These are phyloP conservation scores for Scalesia atractyloides DNA, from an alignment of 129 eudicot species.

Conservation along the genomic window DNA sequence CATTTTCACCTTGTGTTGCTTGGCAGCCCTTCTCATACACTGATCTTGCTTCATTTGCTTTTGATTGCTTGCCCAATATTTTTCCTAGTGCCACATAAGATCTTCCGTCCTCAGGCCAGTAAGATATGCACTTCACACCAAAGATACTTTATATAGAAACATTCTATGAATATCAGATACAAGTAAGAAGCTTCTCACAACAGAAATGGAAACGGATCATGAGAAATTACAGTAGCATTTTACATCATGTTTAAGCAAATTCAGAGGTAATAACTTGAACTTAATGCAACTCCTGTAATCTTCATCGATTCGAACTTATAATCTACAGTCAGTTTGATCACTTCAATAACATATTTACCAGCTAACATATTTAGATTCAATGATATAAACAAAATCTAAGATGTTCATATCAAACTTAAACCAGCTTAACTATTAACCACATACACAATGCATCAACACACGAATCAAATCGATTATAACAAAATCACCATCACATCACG, in stretches of 20 bases:
- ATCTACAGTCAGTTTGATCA: background rate
- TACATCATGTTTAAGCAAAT: constrained; percentile 5
- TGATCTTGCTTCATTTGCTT: constrained; percentile 73
- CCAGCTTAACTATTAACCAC: background rate
- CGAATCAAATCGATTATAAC: constrained; percentile 10
- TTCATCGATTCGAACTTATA: background rate
- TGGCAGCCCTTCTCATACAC: constrained; percentile 96
- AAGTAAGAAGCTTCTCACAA: constrained; percentile 18
- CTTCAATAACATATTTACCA: background rate
- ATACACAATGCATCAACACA: background rate
- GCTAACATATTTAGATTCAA: background rate
- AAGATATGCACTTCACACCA: constrained; percentile 68
- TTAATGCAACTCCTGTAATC: background rate
- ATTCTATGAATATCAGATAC: constrained; percentile 18
- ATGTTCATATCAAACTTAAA: background rate
- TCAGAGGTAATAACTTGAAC: background rate
- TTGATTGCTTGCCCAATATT: constrained; percentile 74
- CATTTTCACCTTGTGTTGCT: constrained; percentile 97
- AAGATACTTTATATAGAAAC: background rate
- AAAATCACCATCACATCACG: too few relatives aligned
- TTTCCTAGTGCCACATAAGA: constrained; percentile 91
- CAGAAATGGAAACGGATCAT: constrained; percentile 14
- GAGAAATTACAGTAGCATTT: constrained; percentile 3
- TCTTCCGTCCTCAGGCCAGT: constrained; percentile 99
- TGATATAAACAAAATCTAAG: background rate